A percentile compares a stretch with the other conserved stretches of the same genome.
These are phyloP conservation scores for Hamamelis virginiana DNA, from an alignment of 164 flowering plant species.

Conservation along the genomic window DNA sequence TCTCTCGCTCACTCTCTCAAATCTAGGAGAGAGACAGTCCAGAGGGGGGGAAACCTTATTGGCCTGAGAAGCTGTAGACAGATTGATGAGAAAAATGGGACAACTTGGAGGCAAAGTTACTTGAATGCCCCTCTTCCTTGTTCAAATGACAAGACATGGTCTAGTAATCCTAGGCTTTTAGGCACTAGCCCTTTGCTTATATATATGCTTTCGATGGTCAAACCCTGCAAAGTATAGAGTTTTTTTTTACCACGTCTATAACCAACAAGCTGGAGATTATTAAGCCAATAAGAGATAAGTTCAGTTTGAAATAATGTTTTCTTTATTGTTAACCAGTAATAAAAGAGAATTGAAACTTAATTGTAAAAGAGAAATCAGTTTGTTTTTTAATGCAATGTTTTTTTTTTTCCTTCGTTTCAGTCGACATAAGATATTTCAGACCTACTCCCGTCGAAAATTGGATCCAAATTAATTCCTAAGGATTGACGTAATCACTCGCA, in stretches of 20 bases:
- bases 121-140: conserved; percentile 11
- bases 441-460: no score
- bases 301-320: no score
- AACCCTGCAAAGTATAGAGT: not conserved
- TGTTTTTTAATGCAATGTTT: no score
- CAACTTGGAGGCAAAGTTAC: conserved; percentile 9
- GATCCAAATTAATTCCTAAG: no score
- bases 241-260: no score
- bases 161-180: not conserved
- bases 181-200: not conserved
- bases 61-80: conserved; percentile 8
- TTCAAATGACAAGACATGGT: not conserved
- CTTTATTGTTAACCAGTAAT: no score
- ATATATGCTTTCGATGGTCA: not conserved
- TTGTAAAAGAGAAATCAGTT: no score
- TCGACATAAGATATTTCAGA: no score
- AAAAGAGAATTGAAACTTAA: no score
- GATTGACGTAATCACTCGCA: no score
- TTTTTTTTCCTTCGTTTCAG: no score
- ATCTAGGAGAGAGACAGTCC: conserved; percentile 3
- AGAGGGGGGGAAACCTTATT: conserved; percentile 15
- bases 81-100: conserved; percentile 5
- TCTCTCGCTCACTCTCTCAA: conserved; percentile 4
- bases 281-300: not conserved
- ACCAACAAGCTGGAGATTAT: not conserved